A percentile compares a stretch with the other conserved stretches of the same genome.
Conservation (phyloP, 2,329 filamentous ascomycete species). For the Anisogramma anomala region DNA sequence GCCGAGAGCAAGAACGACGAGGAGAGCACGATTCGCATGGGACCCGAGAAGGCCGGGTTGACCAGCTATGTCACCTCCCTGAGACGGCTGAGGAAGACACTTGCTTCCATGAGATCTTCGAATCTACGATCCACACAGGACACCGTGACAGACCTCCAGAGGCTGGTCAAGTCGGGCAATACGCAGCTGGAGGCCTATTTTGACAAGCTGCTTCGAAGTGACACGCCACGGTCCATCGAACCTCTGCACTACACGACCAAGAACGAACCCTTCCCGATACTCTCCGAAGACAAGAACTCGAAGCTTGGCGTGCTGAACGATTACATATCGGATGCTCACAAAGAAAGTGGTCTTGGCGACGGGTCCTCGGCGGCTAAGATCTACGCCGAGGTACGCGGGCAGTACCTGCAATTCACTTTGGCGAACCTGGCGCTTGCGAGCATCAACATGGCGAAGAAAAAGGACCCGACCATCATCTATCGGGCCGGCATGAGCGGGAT, state of each 20-base stretch:
- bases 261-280: constrained; percentile 68
- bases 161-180: constrained; percentile 67
- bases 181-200: constrained; percentile 78
- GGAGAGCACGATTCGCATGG: constrained; percentile 78
- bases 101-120: constrained; percentile 74
- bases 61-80: constrained; percentile 79
- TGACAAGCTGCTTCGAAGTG: constrained; percentile 59
- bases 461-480: constrained; percentile 73
- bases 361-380: constrained; percentile 67
- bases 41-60: constrained; percentile 73
- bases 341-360: constrained; percentile 34
- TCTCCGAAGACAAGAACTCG: constrained; percentile 65
- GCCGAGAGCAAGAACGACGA: constrained; percentile 85
- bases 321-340: constrained; percentile 55
- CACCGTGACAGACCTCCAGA: constrained; percentile 67
- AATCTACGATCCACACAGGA: constrained; percentile 88
- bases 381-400: constrained; percentile 75
- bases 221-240: constrained; percentile 72
- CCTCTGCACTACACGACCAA: constrained; percentile 90
- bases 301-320: constrained; percentile 68
- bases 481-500: constrained; percentile 83
- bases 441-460: constrained; percentile 70
- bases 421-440: constrained; percentile 82
- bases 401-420: constrained; percentile 72
- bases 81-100: constrained; percentile 76